Evolutionary conservation across 2,329 filamentous ascomycete genomes (phyloP).

Genomic region (Nemania diffusa): DNA sequence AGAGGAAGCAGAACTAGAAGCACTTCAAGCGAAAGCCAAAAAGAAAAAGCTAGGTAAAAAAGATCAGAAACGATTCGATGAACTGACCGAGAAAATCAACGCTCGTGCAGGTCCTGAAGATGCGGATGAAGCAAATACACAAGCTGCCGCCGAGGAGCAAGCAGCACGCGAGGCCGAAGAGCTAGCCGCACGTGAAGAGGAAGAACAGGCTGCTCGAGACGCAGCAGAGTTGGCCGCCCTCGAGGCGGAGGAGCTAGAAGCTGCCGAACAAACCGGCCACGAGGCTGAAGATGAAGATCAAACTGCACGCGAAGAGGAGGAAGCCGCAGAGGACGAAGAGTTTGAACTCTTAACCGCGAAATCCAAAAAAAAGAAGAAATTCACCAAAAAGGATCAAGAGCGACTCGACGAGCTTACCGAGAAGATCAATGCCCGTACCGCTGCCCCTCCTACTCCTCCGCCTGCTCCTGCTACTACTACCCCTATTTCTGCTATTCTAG

Average conservation of each 20-base stretch:
- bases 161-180: constrained; percentile 31
- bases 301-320: constrained; percentile 30
- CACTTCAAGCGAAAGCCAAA: constrained; percentile 12
- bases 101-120: constrained; percentile 15
- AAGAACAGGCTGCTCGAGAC: constrained; percentile 30
- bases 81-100: constrained; percentile 31
- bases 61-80: constrained; percentile 27
- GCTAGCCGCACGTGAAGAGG: constrained; percentile 22
- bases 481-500: background rate
- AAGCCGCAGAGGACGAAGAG: constrained; percentile 21
- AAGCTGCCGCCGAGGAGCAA: constrained; percentile 25
- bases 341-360: constrained; percentile 10
- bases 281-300: constrained; percentile 44
- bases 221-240: constrained; percentile 30
- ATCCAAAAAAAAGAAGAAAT: too few relatives aligned
- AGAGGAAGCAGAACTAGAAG: constrained; percentile 26
- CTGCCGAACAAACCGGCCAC: constrained; percentile 36
- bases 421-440: constrained; percentile 28
- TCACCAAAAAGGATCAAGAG: constrained; percentile 15
- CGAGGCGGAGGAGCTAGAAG: constrained; percentile 42
- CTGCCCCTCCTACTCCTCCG: too few relatives aligned
- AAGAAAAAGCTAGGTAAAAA: constrained; percentile 20
- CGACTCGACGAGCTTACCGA: constrained; percentile 32
- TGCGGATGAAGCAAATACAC: constrained; percentile 9
- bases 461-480: background rate